Evolutionary conservation across 306 rosid species (phyloP), one percentile per base, ranked within the genome.

Genomic region (Rosa lucieae): DNA sequence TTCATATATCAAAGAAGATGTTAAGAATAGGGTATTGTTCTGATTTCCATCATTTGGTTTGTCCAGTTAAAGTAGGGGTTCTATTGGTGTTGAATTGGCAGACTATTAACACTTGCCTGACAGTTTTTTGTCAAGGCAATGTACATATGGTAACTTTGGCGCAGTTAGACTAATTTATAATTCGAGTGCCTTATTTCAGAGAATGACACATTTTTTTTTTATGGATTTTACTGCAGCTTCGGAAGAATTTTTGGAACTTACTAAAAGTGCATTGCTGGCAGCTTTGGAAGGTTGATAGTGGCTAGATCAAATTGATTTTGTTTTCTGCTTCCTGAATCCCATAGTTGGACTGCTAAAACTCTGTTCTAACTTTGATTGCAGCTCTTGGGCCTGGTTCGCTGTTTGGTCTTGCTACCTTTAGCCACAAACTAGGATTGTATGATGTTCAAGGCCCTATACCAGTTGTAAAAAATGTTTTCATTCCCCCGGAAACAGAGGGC

Each of bases 381-480:
- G 99, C 97, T 86, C 95, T 95, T 82, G 87, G 87, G 84, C 98
- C 99, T 47, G 97, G 98, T 87, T 95, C 98, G 53, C 91, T 95
- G 75, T 95, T 95, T 83, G 99, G 99, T 80, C 95, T 95, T 83
- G 98, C 99, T 78, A 90, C 94, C 80, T 95, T 95, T 92, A 91
- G 98, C 96, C 92, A 92, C 83, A 95, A 95, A 88, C 84, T 95
- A 70, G 99, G 98, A 84, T 82, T 92, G 72, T 92, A 89, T 86
- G 97, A 91, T 81, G 95, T 95, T 85, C 99, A 95, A 78, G 99
- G 99, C 72, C 99, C 99, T 65, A 89, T 92, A 77, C 95, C 97
- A 67, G 86, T 91, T 66, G 93, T 95, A 18, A 95, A 95, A 86
- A 92, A 95, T 82, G 90, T 95, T 70, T 89, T 92, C 84, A 88